A percentile compares a stretch with the other conserved stretches of the same genome.
These are phyloP conservation scores for Kodamaea sp. DNA, from an alignment of 1,139 yeast species.

Conservation along the genomic window DNA sequence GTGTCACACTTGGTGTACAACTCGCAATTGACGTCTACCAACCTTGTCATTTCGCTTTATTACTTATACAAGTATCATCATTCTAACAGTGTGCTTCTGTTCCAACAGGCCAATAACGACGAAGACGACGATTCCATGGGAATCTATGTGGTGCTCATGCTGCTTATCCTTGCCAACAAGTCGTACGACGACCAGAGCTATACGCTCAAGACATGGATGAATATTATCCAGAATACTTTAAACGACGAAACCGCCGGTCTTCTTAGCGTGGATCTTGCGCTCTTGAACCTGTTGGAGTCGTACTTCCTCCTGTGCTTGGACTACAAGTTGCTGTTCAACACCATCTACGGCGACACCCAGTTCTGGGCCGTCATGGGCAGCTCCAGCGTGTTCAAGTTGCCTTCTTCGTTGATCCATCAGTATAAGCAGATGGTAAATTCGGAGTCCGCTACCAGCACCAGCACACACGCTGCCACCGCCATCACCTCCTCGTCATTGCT, in stretches of 20 bases:
- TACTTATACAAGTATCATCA: conserved; percentile 30
- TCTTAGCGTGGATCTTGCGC: conserved; percentile 18
- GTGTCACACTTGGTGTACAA: conserved; percentile 23
- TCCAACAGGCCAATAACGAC: conserved; percentile 6
- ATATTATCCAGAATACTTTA: conserved; percentile 17
- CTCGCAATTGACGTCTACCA: conserved; percentile 32
- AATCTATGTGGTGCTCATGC: conserved; percentile 30
- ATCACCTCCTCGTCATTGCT: neutral
- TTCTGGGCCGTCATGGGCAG: conserved; percentile 26
- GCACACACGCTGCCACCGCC: neutral
- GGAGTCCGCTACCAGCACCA: neutral
- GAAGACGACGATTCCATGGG: conserved; percentile 17
- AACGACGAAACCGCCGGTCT: conserved; percentile 6
- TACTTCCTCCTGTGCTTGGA: conserved; percentile 32
- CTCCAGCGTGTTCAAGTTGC: conserved; percentile 11
- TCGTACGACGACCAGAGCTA: conserved; percentile 53
- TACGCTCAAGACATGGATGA: conserved; percentile 54
- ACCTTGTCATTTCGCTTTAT: conserved; percentile 33
- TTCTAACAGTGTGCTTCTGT: conserved; percentile 12
- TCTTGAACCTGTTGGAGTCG: conserved; percentile 31
- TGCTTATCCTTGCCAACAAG: conserved; percentile 50
- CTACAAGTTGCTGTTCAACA: conserved; percentile 30
- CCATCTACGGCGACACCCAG: conserved; percentile 20
- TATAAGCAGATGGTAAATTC: conserved; percentile 10
- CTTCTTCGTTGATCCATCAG: conserved; percentile 22